Evolutionary conservation across 805 yeast species (phyloP).

Genomic region (Candida coquimbonensis): DNA sequence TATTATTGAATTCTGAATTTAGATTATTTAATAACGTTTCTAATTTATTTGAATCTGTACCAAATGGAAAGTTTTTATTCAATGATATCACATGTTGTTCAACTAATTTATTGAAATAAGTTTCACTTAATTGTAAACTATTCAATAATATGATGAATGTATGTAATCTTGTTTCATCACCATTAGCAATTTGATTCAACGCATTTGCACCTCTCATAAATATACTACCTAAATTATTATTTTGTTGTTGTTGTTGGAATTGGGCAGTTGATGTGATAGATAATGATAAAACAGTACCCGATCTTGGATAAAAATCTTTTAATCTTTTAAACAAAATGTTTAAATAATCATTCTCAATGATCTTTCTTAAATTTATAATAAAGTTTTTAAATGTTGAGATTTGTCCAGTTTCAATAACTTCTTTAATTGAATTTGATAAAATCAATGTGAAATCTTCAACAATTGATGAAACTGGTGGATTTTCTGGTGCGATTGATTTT

Average conservation of each 20-base stretch:
- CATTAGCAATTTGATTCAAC: conserved; percentile 31
- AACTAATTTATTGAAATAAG: conserved; percentile 41
- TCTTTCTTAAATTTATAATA: conserved; percentile 46
- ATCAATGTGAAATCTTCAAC: conserved; percentile 80
- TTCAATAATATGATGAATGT: conserved; percentile 65
- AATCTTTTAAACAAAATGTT: conserved; percentile 46
- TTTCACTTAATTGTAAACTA: conserved; percentile 57
- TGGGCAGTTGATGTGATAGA: conserved; percentile 6
- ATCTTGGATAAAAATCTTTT: conserved; percentile 35
- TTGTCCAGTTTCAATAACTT: conserved; percentile 69
- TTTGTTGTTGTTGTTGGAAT: conserved; percentile 12
- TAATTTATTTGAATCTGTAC: conserved; percentile 26
- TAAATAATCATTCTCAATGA: conserved; percentile 58
- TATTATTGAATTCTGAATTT: conserved; percentile 20
- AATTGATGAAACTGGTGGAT: conserved; percentile 70
- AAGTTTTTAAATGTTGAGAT: conserved; percentile 45
- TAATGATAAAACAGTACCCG: conserved; percentile 24
- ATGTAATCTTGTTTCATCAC: conserved; percentile 43
- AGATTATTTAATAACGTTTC: conserved; percentile 20
- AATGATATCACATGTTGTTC: conserved; percentile 26
- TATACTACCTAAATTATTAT: conserved; percentile 23
- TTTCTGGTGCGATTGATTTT: conserved; percentile 36
- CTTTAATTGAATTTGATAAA: conserved; percentile 58
- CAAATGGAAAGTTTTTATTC: conserved; percentile 31
- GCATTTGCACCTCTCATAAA: conserved; percentile 40